A percentile compares a stretch with the other conserved stretches of the same genome.
Evolutionary conservation across 768 basidiomycete genomes (phyloP).

Genomic region (Russula brevipes): DNA sequence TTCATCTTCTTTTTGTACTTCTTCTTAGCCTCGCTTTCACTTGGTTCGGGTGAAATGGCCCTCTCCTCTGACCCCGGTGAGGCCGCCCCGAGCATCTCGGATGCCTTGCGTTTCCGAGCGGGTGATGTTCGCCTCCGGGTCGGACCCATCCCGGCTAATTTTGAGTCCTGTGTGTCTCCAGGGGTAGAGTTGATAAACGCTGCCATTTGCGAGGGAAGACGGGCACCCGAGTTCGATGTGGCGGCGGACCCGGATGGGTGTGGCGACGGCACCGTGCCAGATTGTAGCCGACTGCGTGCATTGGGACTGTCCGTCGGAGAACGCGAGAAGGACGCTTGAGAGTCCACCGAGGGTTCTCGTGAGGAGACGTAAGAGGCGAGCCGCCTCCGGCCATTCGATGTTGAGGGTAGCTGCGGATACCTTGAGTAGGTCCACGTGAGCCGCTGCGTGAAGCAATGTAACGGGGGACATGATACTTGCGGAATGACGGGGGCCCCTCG

Average conservation of each 20-base stretch:
- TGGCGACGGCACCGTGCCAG: slow-evolving; percentile 8
- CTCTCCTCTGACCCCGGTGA: slow-evolving; percentile 17
- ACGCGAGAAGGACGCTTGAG: slow-evolving; percentile 10
- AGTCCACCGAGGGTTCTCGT: slow-evolving; percentile 15
- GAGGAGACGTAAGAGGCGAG: slow-evolving; percentile 9
- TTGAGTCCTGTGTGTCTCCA: slow-evolving; percentile 3
- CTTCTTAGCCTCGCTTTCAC: slow-evolving; percentile 22
- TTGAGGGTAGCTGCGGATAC: slow-evolving; percentile 10
- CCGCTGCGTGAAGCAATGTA: slow-evolving; percentile 8
- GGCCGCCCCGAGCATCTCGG: slow-evolving; percentile 17
- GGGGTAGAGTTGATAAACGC: slow-evolving; percentile 16
- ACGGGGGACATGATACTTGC: slow-evolving; percentile 10
- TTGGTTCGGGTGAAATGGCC: slow-evolving; percentile 13
- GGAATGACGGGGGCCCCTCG: not conserved
- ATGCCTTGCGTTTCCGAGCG: slow-evolving; percentile 19
- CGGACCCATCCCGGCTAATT: not conserved
- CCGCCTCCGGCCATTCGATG: not conserved
- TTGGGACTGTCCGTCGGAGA: slow-evolving; percentile 10
- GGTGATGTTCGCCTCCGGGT: slow-evolving; percentile 9
- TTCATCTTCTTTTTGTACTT: slow-evolving; percentile 25
- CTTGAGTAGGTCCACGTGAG: slow-evolving; percentile 14
- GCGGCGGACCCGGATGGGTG: not conserved
- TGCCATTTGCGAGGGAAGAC: not conserved
- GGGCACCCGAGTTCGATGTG: not conserved
- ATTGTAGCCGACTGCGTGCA: not conserved